Conservation (phyloP, 192 early-diverging fungal species). For the Piromyces sp. region DNA sequence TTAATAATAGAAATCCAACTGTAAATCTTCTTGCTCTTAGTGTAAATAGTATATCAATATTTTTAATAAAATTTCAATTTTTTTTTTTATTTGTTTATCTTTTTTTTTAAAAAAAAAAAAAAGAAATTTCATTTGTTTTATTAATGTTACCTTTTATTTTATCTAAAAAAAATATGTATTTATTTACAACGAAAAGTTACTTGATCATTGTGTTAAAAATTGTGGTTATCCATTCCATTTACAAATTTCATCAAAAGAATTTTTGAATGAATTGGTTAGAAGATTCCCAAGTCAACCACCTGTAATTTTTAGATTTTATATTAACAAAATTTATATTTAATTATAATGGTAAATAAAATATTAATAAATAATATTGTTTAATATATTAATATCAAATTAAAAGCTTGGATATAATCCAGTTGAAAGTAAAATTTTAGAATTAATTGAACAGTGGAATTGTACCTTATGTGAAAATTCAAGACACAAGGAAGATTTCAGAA, state of each 20-base stretch:
- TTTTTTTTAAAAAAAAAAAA: no score
- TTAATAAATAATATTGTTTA: no score
- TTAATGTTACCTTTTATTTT: no score
- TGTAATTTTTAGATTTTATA: conserved; percentile 13
- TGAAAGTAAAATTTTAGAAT: conserved; percentile 68
- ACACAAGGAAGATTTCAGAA: conserved; percentile 78
- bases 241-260: conserved; percentile 89
- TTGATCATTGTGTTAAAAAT: conserved; percentile 97
- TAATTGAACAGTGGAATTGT: conserved; percentile 88
- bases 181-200: no score
- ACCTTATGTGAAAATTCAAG: conserved; percentile 72
- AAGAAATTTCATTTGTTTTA: no score
- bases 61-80: no score
- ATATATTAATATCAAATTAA: no score
- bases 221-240: conserved; percentile 95
- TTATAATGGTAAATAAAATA: no score
- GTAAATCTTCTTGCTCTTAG: not conserved
- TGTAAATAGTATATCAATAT: not conserved
- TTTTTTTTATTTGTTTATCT: no score
- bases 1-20: not conserved
- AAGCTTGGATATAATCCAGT: conserved; percentile 47
- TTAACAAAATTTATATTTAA: no score
- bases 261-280: conserved; percentile 85
- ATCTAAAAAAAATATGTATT: no score
- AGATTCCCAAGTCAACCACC: conserved; percentile 80